Base-by-base conservation (phyloP, 495 filamentous ascomycete genomes). In the Annulohypoxylon nitens region DNA sequence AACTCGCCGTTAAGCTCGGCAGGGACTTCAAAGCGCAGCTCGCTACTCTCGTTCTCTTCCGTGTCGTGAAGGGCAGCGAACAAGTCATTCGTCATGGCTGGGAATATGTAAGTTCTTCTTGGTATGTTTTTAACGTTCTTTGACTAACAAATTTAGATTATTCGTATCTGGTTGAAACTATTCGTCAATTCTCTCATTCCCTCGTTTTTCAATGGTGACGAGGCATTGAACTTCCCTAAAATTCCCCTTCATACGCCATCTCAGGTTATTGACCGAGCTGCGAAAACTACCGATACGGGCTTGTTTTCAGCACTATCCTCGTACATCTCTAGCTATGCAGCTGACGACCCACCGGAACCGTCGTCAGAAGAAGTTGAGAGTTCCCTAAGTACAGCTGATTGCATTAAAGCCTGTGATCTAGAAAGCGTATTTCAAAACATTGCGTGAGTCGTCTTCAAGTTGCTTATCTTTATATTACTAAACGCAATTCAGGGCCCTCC, bases 291-390 rank as follows among this genome's bases (percentile, higher is more conserved):
- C 67, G 96, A 99, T 23, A 87, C 89, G 2, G 94, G 97, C 6
- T 85, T 99, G 20, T 92, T 99, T 76, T 97, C 94, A 4, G 93
- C 96, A 4, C 92, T 99, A 67, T 94, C 95, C 1, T 97, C 93
- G 4, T 98, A 98, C 71, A 92, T 99, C 20, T 97, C 95, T n/a
- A 98, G 94, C 78, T 98, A 98, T 83, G 96, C 97, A 26, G 97
- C 94, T 16, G 97, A 98, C 78, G 96, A 99, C 73, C 96, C 96
- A 9, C 96, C 96, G 5, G 97, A 98, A 81, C 96, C 96, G 1
- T 98, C 96, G 0, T 94, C 97, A 63, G 96, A 98, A 76, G 96
- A 99, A 79, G 85, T 99, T 54, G 97, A 98, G 71, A 97, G 95
- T 78, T 98, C 96, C 0, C 81, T 98, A 14, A 94, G 92, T 78